These are phyloP conservation scores for Penicillium sp. DNA, from an alignment of 2,329 filamentous ascomycete species.

Conservation along the genomic window DNA sequence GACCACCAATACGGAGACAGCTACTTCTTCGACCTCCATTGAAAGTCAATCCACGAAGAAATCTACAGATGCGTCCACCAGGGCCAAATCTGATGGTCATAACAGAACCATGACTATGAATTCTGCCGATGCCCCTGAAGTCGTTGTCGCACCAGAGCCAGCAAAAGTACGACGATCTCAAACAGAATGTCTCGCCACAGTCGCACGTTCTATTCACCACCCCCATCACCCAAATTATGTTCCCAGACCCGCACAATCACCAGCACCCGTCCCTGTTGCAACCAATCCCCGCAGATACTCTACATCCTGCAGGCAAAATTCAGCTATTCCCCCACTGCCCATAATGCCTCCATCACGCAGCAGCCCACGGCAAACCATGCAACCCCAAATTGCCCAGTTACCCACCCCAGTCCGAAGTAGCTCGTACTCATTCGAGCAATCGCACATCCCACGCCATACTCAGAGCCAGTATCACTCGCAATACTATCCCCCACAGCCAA, in stretches of 20 bases:
- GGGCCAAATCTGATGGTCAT: conserved; percentile 11
- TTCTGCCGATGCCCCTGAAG: conserved; percentile 42
- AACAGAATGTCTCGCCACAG: conserved; percentile 17
- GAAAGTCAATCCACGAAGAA: conserved; percentile 5
- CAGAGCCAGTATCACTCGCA: conserved; percentile 34
- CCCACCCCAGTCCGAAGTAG: conserved; percentile 16
- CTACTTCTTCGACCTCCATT: neutral
- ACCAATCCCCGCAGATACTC: conserved; percentile 24
- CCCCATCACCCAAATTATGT: conserved; percentile 33
- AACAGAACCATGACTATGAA: conserved; percentile 35
- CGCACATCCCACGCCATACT: conserved; percentile 29
- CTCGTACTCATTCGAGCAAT: conserved; percentile 33
- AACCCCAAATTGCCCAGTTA: conserved; percentile 5
- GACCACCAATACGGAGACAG: neutral
- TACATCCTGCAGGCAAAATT: conserved; percentile 15
- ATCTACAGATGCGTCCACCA: neutral
- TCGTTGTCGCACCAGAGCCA: conserved; percentile 30
- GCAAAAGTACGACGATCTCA: conserved; percentile 32
- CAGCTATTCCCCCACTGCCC: conserved; percentile 9
- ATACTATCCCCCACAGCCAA: conserved; percentile 13
- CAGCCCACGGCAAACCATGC: conserved; percentile 8
- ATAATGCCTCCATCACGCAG: conserved; percentile 12
- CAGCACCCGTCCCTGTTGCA: conserved; percentile 10
- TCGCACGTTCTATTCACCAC: conserved; percentile 27
- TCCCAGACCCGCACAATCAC: neutral